Base-by-base conservation (phyloP, 352 stramenopile genomes). In the Pythium dissimile region DNA sequence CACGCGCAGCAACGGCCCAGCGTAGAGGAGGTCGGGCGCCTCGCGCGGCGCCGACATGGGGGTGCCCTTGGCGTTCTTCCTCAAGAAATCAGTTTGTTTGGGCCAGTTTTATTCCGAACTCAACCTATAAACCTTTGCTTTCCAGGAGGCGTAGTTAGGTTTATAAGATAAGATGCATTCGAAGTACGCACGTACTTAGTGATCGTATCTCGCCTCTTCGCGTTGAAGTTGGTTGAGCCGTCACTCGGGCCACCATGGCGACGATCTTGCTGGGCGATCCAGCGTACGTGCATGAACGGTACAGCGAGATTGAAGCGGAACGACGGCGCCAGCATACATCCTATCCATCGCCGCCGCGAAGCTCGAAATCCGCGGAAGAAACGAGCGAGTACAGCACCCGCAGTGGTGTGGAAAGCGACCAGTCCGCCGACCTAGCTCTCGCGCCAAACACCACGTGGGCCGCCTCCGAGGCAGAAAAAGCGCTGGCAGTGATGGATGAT, bases 1-100 rank as follows among this genome's bases (percentile, higher is more conserved):
- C 53, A 89, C 60, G 42, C 67, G 79, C 63, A 93, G 71, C 41
- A 93, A 54, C 3, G 67, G 72, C 11, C 81, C 81, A 6, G 75
- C 80, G 50, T 87, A 93, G 37, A 93, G 72, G 60, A 90, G 51
- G 27, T 75, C 64, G 15, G 51, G 55, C 45, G 56, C 62, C 11
- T 55, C 46, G 16, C 52, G 38, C 18, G 24, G 35, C 59, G 42
- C 30, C 37, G 35, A 35, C 59, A 43, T 55, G 18, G 55, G 20
- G 16, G 27, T 28, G 11, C 5, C 21, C 21, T 41, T 38, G 16
- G 16, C 32, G n/a, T 31, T 47, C n/a, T 49, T 32, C 39, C 27
- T 35, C 13, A 16, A 26, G 28, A 42, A 58, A 43, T 49, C 50
- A 48, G 50, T n/a, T n/a, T n/a, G n/a, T n/a, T n/a, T n/a, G 38